These are phyloP conservation scores for Metarhizium robertsii DNA, from an alignment of 2,329 filamentous ascomycete genomes.

Conservation along the genomic window DNA sequence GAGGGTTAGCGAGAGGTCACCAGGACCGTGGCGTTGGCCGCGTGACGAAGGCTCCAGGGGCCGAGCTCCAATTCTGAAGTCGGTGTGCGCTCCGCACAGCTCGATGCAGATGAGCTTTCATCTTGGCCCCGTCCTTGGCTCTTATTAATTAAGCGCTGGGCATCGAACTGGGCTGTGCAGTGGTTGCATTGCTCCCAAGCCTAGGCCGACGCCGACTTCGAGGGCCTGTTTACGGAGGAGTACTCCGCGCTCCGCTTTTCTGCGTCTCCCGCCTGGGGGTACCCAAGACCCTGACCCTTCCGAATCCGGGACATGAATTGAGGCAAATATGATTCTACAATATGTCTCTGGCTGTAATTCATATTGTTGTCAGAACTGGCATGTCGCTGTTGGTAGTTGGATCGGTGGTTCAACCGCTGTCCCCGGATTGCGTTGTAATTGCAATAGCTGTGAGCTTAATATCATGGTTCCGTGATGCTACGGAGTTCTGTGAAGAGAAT, in stretches of 20 bases:
- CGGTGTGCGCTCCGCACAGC: not conserved
- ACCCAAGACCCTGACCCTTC: not conserved
- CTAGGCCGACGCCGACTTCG: not conserved
- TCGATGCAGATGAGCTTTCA: not conserved
- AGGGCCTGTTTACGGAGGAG: not conserved
- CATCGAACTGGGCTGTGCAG: not conserved
- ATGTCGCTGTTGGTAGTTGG: not conserved
- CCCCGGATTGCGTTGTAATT: too few relatives aligned
- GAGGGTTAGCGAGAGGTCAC: not conserved
- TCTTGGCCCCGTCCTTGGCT: not conserved
- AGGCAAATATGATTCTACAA: too few relatives aligned
- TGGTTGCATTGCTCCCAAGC: not conserved
- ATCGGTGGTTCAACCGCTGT: too few relatives aligned
- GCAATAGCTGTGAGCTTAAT: too few relatives aligned
- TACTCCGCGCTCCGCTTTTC: not conserved
- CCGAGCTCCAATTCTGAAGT: not conserved
- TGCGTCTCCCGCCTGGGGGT: not conserved
- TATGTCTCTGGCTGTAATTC: too few relatives aligned
- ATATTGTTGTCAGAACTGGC: not conserved
- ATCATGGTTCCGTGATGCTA: too few relatives aligned
- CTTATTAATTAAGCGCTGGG: not conserved
- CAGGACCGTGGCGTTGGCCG: not conserved
- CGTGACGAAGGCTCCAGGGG: not conserved
- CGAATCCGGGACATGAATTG: not conserved
- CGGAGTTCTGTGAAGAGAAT: too few relatives aligned